Evolutionary conservation across 495 filamentous ascomycete genomes (phyloP).

Genomic region (Penicillium roqueforti): DNA sequence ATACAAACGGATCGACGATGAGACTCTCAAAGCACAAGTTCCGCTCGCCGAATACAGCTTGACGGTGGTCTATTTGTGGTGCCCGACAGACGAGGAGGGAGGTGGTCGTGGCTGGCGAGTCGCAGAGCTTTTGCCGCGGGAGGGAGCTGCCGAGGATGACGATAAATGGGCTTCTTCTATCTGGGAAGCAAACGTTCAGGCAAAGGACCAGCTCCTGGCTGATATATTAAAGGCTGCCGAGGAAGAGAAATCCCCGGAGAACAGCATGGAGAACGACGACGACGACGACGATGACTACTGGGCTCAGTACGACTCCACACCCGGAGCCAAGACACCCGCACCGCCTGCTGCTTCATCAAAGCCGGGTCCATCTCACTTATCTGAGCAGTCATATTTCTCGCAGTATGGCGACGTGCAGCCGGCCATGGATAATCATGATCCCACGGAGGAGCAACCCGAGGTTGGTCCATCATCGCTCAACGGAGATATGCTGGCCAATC

Average conservation of each 20-base stretch:
- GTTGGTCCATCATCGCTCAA: slow-evolving; percentile 52
- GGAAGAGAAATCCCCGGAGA: slow-evolving; percentile 20
- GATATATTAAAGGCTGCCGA: slow-evolving; percentile 35
- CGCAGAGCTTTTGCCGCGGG: slow-evolving; percentile 66
- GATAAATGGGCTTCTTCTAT: slow-evolving; percentile 50
- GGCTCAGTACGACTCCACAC: slow-evolving; percentile 88
- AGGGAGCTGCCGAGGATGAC: slow-evolving; percentile 37
- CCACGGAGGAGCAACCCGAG: slow-evolving; percentile 53
- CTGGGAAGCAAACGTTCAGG: slow-evolving; percentile 47
- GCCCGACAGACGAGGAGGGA: slow-evolving; percentile 60
- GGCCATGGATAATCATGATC: slow-evolving; percentile 85
- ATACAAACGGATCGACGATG: slow-evolving; percentile 75
- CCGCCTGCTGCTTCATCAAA: slow-evolving; percentile 33
- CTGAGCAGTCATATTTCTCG: slow-evolving; percentile 63
- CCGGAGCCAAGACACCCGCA: slow-evolving; percentile 61
- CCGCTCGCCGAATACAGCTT: slow-evolving; percentile 52
- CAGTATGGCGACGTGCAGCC: slow-evolving; percentile 86
- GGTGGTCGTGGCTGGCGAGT: slow-evolving; percentile 76
- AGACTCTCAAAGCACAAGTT: slow-evolving; percentile 75
- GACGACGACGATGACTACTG: slow-evolving; percentile 94
- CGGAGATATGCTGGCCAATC: slow-evolving; percentile 44
- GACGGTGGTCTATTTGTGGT: slow-evolving; percentile 62
- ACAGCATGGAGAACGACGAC: slow-evolving; percentile 52
- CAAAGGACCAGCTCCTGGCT: slow-evolving; percentile 34
- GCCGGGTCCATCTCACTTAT: slow-evolving; percentile 30